Conservation (phyloP, 305 asterid genomes). For the Solanum hybrid region DNA sequence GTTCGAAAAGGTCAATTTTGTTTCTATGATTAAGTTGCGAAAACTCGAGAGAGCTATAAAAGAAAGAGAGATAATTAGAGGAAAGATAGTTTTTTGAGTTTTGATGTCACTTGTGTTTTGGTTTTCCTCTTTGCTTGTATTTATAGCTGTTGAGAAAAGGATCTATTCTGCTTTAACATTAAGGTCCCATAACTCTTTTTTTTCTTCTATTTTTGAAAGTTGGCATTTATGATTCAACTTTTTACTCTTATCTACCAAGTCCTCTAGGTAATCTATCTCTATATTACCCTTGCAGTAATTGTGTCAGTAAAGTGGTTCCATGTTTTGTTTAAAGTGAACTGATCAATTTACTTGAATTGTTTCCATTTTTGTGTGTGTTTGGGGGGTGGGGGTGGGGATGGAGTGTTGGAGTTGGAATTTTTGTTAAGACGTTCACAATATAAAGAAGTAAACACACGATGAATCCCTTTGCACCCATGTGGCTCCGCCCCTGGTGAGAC, state of each 20-base stretch:
- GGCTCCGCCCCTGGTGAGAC: background rate
- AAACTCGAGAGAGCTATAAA: background rate
- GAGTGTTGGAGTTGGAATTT: rapidly evolving
- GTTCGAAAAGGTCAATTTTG: background rate
- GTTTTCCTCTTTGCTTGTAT: conserved; percentile 18
- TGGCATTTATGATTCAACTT: conserved; percentile 30
- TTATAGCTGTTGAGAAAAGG: conserved; percentile 32
- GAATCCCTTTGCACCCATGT: background rate
- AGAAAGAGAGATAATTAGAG: background rate
- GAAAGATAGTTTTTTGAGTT: background rate
- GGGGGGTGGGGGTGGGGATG: background rate
- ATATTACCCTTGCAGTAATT: background rate
- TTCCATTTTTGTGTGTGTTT: background rate
- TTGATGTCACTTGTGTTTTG: conserved; percentile 1
- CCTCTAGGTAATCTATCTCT: background rate
- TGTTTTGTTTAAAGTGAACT: background rate
- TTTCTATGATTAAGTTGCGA: background rate
- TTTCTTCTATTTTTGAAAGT: background rate
- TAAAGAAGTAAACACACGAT: too few relatives aligned
- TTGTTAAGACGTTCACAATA: background rate
- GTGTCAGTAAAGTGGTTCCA: background rate
- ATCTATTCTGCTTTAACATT: background rate
- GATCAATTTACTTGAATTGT: background rate
- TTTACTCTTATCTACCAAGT: conserved; percentile 6
- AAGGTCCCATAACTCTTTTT: background rate